Evolutionary conservation across 257 asterid genomes (phyloP), one percentile per base, ranked within the genome.

Genomic region (Salvia splendens): DNA sequence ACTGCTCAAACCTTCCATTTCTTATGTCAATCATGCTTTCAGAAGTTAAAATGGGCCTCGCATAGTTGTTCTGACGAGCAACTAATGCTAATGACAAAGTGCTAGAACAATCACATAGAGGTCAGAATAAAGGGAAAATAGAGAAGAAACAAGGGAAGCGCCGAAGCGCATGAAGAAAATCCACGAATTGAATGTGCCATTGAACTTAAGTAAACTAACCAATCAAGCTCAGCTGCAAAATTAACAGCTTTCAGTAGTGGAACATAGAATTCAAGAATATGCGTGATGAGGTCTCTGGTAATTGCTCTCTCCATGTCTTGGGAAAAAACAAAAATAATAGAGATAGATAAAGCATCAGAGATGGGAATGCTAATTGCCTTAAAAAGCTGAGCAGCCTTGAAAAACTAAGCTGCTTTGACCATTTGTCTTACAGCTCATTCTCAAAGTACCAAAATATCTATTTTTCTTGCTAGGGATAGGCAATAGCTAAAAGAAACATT

Each of bases 271-370:
- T 88, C 91, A 71, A 90, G 95, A 80, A 90, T 83, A 59, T 78
- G 99, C 12, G 79, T 65, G 73, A 88, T 89, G 53, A 93, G 86
- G 83, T 93, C 97, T 80, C 96, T 82, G 69, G 84, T 86, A 47
- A 93, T 86, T 76, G 95, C 97, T 77, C 99, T 88, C 85, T 94
- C 99, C 99, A 94, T 94, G 75, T 94, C 97, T 93, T 75, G 64
- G 35, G 73, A 74, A 65, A 65, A 36, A 32, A 72, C 61, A 30
- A 4, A n/a, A 17, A 52, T 43, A 28, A 53, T 24, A 24, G 3
- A 62, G 43, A 64, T 53, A 59, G 49, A 14, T 74, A 47, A 40
- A 52, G 57, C 60, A 64, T 56, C 62, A 60, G 24, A 40, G 5
- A 53, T 14, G 16, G 14, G 16, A 72, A 69, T 62, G 45, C 77